Evolutionary conservation across 2,329 filamentous ascomycete genomes (phyloP), one percentile per base, ranked within the genome.

Genomic region (Aspergillus ibericus): DNA sequence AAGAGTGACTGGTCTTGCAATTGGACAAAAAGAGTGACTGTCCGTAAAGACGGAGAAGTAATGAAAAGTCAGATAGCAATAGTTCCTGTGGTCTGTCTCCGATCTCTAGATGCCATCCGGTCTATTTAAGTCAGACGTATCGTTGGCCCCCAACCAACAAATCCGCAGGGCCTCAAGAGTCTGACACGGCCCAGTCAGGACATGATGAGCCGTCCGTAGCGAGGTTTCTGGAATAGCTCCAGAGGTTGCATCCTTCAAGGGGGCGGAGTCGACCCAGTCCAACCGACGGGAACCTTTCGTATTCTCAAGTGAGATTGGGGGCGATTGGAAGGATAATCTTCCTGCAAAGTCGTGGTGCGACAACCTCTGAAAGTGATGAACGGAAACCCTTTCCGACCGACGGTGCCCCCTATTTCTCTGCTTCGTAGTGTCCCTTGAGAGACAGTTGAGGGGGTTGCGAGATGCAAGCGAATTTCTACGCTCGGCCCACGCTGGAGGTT

Each of bases 121-220:
- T 32, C 51, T 53, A 22, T 44, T 53, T 42, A 53, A 53, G 22
- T 35, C 16, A 22, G 36, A 40, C 32, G 40, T 12, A 44, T 42
- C 27, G 38, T 32, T 53, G 51, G 51, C 51, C 51, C 51, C 51
- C 51, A 53, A 53, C 36, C 18, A 20, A 44, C 40, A 40, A n/a
- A 34, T 42, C 51, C 38, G 51, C 16, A 29, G 34, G 36, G 12
- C 22, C 20, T 53, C 12, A 42, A 29, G 44, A 29, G 16, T 42
- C 36, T 44, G 12, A 18, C 51, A 48, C 44, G n/a, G 15, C 35
- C 50, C 50, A 40, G 18, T 29, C 35, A 53, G 16, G 36, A 51
- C 35, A 42, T n/a, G 22, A 53, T 29, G n/a, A 18, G 25, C 36
- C 27, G 6, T 32, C 27, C 27, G 51, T 20, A 44, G 29, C 18